Evolutionary conservation across 2,329 filamentous ascomycete genomes (phyloP).

Genomic region (Capronia americana): DNA sequence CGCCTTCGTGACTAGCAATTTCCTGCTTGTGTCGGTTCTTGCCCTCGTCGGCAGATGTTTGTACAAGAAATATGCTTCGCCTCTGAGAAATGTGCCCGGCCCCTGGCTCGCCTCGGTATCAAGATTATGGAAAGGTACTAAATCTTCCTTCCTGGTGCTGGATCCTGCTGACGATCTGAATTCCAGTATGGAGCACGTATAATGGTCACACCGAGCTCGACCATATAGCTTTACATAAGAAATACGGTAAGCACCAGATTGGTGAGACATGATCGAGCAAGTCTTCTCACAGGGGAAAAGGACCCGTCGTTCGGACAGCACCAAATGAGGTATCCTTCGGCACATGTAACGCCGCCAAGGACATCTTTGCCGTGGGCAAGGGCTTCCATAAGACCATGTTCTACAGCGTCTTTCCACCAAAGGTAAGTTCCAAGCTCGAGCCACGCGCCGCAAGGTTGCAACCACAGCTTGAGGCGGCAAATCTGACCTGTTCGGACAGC

Average conservation of each 20-base stretch:
- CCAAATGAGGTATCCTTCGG: slow-evolving; percentile 57
- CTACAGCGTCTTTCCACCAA: slow-evolving; percentile 61
- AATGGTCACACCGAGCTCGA: slow-evolving; percentile 50
- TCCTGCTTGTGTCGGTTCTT: slow-evolving; percentile 27
- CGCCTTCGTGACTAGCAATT: slow-evolving; percentile 28
- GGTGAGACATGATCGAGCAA: background rate
- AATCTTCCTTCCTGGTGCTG: background rate
- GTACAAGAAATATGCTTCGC: slow-evolving; percentile 54
- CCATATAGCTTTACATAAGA: slow-evolving; percentile 47
- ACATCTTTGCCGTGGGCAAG: slow-evolving; percentile 58
- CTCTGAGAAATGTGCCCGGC: slow-evolving; percentile 51
- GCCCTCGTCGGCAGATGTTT: slow-evolving; percentile 26
- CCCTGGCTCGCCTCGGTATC: slow-evolving; percentile 51
- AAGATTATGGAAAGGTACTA: slow-evolving; percentile 45
- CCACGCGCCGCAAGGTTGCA: background rate
- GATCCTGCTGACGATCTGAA: background rate
- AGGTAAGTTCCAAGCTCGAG: slow-evolving; percentile 50
- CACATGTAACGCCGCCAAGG: slow-evolving; percentile 54
- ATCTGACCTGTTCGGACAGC: slow-evolving; percentile 48
- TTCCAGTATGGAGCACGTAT: slow-evolving; percentile 46
- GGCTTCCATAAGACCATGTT: slow-evolving; percentile 61
- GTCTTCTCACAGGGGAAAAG: slow-evolving; percentile 28
- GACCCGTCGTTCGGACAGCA: slow-evolving; percentile 57
- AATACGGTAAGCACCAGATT: slow-evolving; percentile 41
- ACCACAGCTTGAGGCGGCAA: background rate